Conservation (phyloP, 1,139 yeast genomes). For the Saccharomyces hybrid region DNA sequence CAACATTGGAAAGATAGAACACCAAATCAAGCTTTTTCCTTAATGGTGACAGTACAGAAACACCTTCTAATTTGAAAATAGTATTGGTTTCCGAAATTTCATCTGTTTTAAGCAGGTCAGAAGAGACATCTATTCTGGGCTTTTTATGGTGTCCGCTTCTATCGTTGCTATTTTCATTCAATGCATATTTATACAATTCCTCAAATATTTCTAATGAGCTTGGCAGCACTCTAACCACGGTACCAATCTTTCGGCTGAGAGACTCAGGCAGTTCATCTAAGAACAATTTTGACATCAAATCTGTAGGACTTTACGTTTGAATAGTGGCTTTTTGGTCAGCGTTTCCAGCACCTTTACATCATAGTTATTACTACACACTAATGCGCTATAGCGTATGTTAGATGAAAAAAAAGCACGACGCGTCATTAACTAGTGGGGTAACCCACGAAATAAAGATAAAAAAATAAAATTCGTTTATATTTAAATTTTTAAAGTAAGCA, state of each 20-base stretch:
- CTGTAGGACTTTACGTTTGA: background rate
- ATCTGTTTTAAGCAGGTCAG: constrained; percentile 9
- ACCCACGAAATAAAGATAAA: background rate
- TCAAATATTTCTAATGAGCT: constrained; percentile 20
- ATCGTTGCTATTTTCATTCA: background rate
- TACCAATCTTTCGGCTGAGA: constrained; percentile 22
- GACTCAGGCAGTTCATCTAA: constrained; percentile 16
- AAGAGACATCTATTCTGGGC: background rate
- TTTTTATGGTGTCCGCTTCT: constrained; percentile 18
- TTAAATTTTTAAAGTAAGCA: background rate
- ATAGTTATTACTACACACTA: background rate
- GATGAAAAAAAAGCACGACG: background rate
- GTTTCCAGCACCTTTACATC: background rate
- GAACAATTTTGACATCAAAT: constrained; percentile 11
- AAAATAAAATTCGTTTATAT: background rate
- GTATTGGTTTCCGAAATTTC: constrained; percentile 31
- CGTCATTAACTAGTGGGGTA: background rate
- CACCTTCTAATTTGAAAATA: constrained; percentile 39
- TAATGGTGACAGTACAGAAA: constrained; percentile 45
- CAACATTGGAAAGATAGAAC: constrained; percentile 26
- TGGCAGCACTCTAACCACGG: constrained; percentile 17
- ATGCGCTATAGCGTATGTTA: background rate
- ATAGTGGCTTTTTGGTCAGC: background rate
- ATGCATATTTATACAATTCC: constrained; percentile 19
- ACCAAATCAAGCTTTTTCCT: constrained; percentile 38